These are phyloP conservation scores for Quercus dentata DNA, from an alignment of 306 rosid genomes.

Conservation along the genomic window DNA sequence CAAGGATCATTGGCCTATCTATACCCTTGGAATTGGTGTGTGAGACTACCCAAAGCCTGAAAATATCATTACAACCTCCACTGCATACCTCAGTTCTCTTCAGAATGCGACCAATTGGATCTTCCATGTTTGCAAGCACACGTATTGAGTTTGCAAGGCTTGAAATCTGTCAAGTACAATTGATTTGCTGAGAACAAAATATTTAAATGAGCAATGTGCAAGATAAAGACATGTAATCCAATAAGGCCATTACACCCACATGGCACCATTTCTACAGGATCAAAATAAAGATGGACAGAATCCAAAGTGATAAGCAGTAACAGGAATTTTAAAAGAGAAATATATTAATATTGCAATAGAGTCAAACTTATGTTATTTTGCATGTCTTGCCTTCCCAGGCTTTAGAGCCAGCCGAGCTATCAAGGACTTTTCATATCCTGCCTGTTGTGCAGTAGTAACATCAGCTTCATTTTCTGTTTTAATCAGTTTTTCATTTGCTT, in stretches of 20 bases:
- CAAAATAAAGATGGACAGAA: background rate
- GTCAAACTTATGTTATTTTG: background rate
- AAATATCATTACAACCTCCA: background rate
- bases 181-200: conserved; percentile 24
- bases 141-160: conserved; percentile 79
- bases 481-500: conserved; percentile 61
- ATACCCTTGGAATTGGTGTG: background rate
- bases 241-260: background rate
- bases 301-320: background rate
- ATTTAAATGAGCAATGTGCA: conserved; percentile 4
- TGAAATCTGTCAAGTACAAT: conserved; percentile 56
- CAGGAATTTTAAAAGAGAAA: background rate
- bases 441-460: conserved; percentile 66
- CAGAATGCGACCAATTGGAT: conserved; percentile 79
- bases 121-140: conserved; percentile 87
- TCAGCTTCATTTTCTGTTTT: conserved; percentile 84
- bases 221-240: background rate
- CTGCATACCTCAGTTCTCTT: conserved; percentile 76
- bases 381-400: conserved; percentile 68
- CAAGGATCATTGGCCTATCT: too few species aligned
- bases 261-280: background rate
- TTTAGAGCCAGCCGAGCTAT: conserved; percentile 77
- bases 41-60: conserved; percentile 11
- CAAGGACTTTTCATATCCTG: conserved; percentile 78
- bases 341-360: conserved; percentile 10